Base-by-base conservation (phyloP, 495 filamentous ascomycete genomes). In the Daldinia decipiens region DNA sequence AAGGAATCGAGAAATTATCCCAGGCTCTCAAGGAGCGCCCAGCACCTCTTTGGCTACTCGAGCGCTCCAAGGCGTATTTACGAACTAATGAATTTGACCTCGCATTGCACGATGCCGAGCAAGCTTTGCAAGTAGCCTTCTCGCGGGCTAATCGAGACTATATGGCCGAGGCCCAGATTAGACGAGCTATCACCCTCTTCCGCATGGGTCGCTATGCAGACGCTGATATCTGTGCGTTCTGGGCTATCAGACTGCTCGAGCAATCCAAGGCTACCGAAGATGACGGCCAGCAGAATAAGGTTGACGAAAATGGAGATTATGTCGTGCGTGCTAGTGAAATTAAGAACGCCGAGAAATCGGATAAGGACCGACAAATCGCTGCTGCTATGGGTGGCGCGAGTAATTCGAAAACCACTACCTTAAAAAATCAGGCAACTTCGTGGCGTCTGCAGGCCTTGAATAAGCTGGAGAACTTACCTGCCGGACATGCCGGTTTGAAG, bases 61-160 rank as follows among this genome's bases (percentile, higher is more conserved):
- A 95, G 76, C 93, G 96, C 27, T 92, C 93, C 2, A 94, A 89
- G 11, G 93, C 94, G 29, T 90, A 93, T 74, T 87, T 92, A 8
- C 91, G 94, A 60, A 76, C 80, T 13, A 79, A 84, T 40, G 71
- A 74, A 55, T 75, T 77, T 45, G 78, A 82, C 3, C 80, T 87
- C 0, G 91, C 95, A 0, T 87, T 98, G 9, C 79, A 78, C 17
- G 95, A 98, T 82, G 92, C 94, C 34, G 93, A 97, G 71, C 81
- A 87, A 26, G 95, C 92, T 0, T 85, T 96, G 11, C 74, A 85
- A 1, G 81, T 89, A 6, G 93, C 93, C 4, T 79, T 80, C 19
- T 86, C 91, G 54, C 92, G 95, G 21, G 92, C 86, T 0, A 94
- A 91, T 72, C 87, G 93, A 32, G 93, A 96, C 73, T 83, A 90